These are phyloP conservation scores for Filobasidium floriforme DNA, from an alignment of 768 basidiomycete genomes.

Conservation along the genomic window DNA sequence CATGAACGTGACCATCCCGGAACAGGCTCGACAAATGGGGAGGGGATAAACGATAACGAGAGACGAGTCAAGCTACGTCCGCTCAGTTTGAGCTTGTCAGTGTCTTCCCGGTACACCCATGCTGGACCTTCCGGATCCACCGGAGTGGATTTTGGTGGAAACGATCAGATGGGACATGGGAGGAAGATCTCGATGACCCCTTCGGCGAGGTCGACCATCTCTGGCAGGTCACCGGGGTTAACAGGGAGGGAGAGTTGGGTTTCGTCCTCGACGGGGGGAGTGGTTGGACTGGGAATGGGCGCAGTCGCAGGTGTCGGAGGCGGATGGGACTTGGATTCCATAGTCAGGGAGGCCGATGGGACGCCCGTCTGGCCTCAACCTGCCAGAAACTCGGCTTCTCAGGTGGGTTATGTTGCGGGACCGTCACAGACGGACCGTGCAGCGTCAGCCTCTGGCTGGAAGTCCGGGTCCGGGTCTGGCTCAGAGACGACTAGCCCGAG, in stretches of 20 bases:
- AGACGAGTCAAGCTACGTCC: neutral
- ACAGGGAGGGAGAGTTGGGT: too few relatives aligned
- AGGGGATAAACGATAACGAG: neutral
- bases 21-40: neutral
- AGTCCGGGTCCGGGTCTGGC: neutral
- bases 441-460: neutral
- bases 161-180: neutral
- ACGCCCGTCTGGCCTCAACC: neutral
- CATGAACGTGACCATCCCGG: neutral
- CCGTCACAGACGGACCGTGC: neutral
- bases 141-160: neutral
- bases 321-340: neutral
- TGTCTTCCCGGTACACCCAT: neutral
- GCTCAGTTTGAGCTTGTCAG: conserved; percentile 4
- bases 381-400: neutral
- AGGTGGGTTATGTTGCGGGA: neutral
- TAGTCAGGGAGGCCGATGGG: neutral
- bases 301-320: neutral
- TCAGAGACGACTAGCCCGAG: neutral
- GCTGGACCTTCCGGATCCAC: neutral
- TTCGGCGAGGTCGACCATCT: neutral
- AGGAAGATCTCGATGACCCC: neutral
- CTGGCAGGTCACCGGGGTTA: too few relatives aligned
- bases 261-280: too few relatives aligned
- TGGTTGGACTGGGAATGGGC: too few relatives aligned